Base-by-base conservation (phyloP, 495 filamentous ascomycete genomes). In the Talaromyces borbonicus region DNA sequence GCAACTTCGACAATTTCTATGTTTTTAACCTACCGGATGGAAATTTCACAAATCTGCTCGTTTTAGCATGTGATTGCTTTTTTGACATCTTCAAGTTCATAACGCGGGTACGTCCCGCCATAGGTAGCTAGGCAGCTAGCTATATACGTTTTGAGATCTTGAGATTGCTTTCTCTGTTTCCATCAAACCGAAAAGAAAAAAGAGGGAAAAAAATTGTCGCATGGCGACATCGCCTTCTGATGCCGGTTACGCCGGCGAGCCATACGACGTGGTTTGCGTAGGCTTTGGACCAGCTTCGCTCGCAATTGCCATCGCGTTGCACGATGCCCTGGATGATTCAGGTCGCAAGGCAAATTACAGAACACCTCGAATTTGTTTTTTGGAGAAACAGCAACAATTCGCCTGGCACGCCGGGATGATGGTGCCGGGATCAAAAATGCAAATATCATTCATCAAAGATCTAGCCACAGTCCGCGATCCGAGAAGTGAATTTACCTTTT, bases 361-460 rank as follows among this genome's bases (percentile, higher is more conserved):
- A 45, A 52, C 56, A 31, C 87, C 84, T 24, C 86, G 83, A 54
- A 80, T 90, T 3, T 70, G 81, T 31, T 96, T 95, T 65, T 60
- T 96, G 16, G 90, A 96, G 67, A 81, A 82, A 49, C 90, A 98
- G 66, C 56, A 71, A 18, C 66, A 77, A 32, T 98, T 96, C 55
- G 77, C 80, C 40, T 96, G 90, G 90, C 90, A 98, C 61, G 78
- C 83, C 2, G 90, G 90, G 27, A 98, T 98, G 90, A 75, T 95
- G 45, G 77, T 98, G 1, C 87, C 88, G 0, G 87, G 87, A 37
- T 84, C 88, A 9, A 85, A 83, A 59, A 98, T 98, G 90, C 90
- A 98, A 62, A 96, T 98, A 48, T 90, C 86, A 25, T 98, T 96
- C 72, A 72, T 98, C 63, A 98, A 98, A 68, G 92, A 96, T 55